A percentile compares a stretch with the other conserved stretches of the same genome.
Evolutionary conservation across 371 early-diverging fungal genomes (phyloP).

Genomic region (Modicella reniformis): DNA sequence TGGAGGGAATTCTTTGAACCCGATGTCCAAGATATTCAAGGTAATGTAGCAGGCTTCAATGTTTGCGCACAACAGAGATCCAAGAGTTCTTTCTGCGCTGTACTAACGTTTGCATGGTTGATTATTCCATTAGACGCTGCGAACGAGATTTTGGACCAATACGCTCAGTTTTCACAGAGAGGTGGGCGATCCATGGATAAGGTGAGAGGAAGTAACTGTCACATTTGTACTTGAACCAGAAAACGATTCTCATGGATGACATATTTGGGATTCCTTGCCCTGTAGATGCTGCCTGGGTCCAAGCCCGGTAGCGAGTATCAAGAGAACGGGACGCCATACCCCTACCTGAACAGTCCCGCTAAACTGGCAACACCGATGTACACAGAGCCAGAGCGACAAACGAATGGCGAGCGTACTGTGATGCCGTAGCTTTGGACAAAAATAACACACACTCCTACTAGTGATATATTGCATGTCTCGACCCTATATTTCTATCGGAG

Average conservation of each 20-base stretch:
- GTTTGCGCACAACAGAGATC: background rate
- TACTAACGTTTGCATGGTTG: background rate
- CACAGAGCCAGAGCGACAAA: slow-evolving; percentile 31
- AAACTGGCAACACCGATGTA: slow-evolving; percentile 53
- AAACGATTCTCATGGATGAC: background rate
- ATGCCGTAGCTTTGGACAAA: slow-evolving; percentile 14
- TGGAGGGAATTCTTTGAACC: slow-evolving; percentile 52
- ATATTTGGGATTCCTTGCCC: background rate
- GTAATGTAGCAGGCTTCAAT: background rate
- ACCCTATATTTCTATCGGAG: background rate
- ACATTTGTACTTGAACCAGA: too few species aligned
- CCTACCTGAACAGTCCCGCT: slow-evolving; percentile 52
- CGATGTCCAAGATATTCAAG: slow-evolving; percentile 36
- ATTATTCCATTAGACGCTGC: slow-evolving; percentile 37
- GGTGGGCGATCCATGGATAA: slow-evolving; percentile 44
- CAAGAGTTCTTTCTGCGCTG: too few species aligned
- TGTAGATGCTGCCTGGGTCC: slow-evolving; percentile 48
- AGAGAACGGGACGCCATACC: slow-evolving; percentile 49
- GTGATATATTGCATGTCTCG: background rate
- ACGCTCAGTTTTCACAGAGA: slow-evolving; percentile 28
- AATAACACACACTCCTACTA: background rate
- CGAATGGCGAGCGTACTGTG: slow-evolving; percentile 31
- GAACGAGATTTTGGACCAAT: slow-evolving; percentile 54
- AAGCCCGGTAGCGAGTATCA: slow-evolving; percentile 54
- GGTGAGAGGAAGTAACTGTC: slow-evolving; percentile 6